These are phyloP conservation scores for Stentor roeselii DNA, from an alignment of 73 alveolate genomes.

Conservation along the genomic window DNA sequence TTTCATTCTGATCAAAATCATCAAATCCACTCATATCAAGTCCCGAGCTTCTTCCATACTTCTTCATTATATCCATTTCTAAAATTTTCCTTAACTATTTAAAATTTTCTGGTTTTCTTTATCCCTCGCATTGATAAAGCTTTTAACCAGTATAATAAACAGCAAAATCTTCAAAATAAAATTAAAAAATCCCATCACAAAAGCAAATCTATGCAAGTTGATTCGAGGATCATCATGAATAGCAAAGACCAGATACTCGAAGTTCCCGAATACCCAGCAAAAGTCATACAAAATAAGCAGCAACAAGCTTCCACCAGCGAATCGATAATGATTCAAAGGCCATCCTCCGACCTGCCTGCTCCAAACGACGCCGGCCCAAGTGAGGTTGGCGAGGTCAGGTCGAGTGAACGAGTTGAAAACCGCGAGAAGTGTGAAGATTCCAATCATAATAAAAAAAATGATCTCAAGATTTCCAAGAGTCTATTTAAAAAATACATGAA, in stretches of 20 bases:
- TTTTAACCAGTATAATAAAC: not conserved
- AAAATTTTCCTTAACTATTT: not conserved
- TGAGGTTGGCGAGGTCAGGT: not conserved
- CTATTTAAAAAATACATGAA: not conserved
- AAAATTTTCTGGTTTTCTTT: not conserved
- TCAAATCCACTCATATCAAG: too few species aligned
- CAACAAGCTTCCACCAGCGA: not conserved
- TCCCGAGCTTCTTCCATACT: too few species aligned
- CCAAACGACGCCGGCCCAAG: not conserved
- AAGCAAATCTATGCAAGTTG: not conserved
- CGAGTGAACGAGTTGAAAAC: not conserved
- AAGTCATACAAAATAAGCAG: not conserved
- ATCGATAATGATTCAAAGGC: not conserved
- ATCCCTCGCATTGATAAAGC: not conserved
- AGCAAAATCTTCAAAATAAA: not conserved
- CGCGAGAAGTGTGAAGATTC: not conserved
- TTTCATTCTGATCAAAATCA: too few species aligned
- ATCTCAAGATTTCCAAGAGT: not conserved
- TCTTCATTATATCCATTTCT: too few species aligned
- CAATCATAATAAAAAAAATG: not conserved
- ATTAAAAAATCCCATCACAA: constrained; percentile 2
- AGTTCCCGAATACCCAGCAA: not conserved
- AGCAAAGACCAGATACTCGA: not conserved
- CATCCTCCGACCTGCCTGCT: not conserved
- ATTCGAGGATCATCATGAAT: not conserved